These are phyloP conservation scores for Syncephalis fuscata DNA, from an alignment of 371 early-diverging fungal genomes.

Conservation along the genomic window DNA sequence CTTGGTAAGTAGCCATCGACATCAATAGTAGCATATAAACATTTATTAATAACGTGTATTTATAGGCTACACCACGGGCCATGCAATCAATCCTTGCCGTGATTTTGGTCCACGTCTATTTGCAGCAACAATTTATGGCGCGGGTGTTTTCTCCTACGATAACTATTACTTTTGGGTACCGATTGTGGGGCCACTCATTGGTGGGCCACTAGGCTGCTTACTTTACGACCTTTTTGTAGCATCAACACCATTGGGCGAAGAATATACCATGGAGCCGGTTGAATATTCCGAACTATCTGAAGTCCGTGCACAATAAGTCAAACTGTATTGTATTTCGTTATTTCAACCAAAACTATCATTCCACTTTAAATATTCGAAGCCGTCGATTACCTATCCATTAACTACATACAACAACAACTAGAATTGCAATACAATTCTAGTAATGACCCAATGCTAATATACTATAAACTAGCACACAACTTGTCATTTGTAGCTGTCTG, in stretches of 20 bases:
- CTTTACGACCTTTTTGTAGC: constrained; percentile 22
- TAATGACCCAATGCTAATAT: too few relatives aligned
- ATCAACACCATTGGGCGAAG: neutral
- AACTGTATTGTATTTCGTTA: too few relatives aligned
- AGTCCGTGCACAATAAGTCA: neutral
- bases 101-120: constrained; percentile 80
- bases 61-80: constrained; percentile 55
- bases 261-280: neutral
- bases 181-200: constrained; percentile 54
- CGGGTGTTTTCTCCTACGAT: constrained; percentile 38
- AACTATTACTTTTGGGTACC: constrained; percentile 64
- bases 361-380: too few relatives aligned
- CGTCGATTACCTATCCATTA: too few relatives aligned
- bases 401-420: too few relatives aligned
- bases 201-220: constrained; percentile 48
- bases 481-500: too few relatives aligned
- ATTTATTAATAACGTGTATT: constrained; percentile 20
- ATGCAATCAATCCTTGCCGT: constrained; percentile 74
- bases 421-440: too few relatives aligned
- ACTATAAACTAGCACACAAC: too few relatives aligned
- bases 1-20: too few relatives aligned
- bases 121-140: constrained; percentile 40
- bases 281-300: neutral
- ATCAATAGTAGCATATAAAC: neutral
- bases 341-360: too few relatives aligned